Evolutionary conservation across 306 rosid species (phyloP).

Genomic region (Canavalia gladiata): DNA sequence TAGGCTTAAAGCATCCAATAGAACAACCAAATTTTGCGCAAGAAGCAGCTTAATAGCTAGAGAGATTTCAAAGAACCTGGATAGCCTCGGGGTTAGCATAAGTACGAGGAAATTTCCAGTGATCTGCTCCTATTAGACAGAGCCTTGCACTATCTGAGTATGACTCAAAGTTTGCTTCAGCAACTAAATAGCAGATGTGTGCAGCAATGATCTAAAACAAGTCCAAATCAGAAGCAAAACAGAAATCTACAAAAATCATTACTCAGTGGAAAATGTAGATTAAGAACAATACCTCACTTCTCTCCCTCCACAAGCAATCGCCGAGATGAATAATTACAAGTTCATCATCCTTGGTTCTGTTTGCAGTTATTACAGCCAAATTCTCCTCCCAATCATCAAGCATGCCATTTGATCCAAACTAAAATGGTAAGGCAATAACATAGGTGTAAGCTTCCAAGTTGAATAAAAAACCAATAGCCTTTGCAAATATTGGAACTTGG

Average conservation of each 20-base stretch:
- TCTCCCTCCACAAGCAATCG: conserved; percentile 93
- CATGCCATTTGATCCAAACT: conserved; percentile 76
- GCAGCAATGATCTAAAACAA: conserved; percentile 85
- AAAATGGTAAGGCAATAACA: conserved; percentile 45
- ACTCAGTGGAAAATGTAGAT: conserved; percentile 21
- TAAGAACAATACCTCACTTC: conserved; percentile 70
- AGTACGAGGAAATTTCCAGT: conserved; percentile 96
- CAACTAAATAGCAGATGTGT: conserved; percentile 93
- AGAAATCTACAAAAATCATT: background rate
- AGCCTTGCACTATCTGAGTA: conserved; percentile 88
- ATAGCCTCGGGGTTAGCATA: conserved; percentile 93
- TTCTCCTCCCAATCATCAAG: conserved; percentile 96
- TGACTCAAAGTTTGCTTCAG: conserved; percentile 93
- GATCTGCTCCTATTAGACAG: conserved; percentile 96
- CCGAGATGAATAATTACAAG: conserved; percentile 94
- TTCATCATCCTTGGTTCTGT: conserved; percentile 95
- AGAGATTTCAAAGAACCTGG: conserved; percentile 70
- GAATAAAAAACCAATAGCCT: conserved; percentile 26
- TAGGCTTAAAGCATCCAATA: conserved; percentile 27
- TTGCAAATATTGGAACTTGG: conserved; percentile 15
- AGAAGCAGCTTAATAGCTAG: conserved; percentile 33
- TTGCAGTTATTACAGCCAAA: conserved; percentile 93
- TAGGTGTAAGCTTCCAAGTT: conserved; percentile 35
- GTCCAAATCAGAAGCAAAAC: conserved; percentile 43
- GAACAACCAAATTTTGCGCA: conserved; percentile 8